These are phyloP conservation scores for Saprolegnia parasitica DNA, from an alignment of 352 stramenopile species.

Conservation along the genomic window DNA sequence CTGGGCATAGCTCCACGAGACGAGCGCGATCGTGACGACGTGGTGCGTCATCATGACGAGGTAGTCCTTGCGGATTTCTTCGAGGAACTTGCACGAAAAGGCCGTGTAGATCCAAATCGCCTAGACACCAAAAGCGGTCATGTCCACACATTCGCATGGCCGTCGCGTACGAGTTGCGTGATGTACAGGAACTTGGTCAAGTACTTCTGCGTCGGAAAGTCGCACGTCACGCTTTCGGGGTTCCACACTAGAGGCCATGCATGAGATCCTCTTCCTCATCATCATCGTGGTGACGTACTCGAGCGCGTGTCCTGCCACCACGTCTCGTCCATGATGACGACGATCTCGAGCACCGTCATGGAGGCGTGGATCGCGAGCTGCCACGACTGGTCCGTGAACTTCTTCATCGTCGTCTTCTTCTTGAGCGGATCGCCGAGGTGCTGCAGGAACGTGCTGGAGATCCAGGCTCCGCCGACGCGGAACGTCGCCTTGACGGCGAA, in stretches of 20 bases:
- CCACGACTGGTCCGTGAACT: constrained; percentile 86
- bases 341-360: constrained; percentile 81
- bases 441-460: constrained; percentile 73
- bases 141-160: not conserved
- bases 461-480: constrained; percentile 53
- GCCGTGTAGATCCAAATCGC: constrained; percentile 87
- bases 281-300: constrained; percentile 35
- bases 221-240: constrained; percentile 55
- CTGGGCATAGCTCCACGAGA: constrained; percentile 76
- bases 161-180: constrained; percentile 54
- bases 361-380: constrained; percentile 78
- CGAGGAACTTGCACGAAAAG: constrained; percentile 84
- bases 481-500: constrained; percentile 32
- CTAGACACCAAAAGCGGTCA: constrained; percentile 31
- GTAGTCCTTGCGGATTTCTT: constrained; percentile 86
- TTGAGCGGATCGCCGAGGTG: constrained; percentile 74
- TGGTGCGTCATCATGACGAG: constrained; percentile 88
- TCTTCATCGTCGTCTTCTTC: constrained; percentile 80
- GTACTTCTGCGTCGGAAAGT: constrained; percentile 79
- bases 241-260: constrained; percentile 57
- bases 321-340: constrained; percentile 70
- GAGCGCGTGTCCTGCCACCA: constrained; percentile 81
- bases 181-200: constrained; percentile 80
- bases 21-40: constrained; percentile 79
- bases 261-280: not conserved